phyloP scores from a whole-genome alignment of 2,329 filamentous ascomycete genomes.

The Ophiostoma piceae region DNA sequence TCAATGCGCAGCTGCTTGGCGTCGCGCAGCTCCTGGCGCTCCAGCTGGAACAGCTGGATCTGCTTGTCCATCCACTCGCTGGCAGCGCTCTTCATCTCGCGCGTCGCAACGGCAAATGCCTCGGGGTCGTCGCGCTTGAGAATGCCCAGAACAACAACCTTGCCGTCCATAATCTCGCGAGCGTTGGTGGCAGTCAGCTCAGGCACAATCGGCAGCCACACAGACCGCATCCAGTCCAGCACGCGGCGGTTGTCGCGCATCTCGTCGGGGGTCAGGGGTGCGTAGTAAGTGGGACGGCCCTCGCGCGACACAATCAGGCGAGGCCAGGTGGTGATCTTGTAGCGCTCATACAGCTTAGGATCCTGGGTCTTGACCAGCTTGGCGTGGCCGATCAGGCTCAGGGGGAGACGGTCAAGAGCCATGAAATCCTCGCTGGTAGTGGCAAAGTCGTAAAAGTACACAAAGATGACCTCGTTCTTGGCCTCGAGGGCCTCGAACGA shows the following conservation, averaged over 20 bases:
- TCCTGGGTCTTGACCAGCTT: slow-evolving; percentile 90
- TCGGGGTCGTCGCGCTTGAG: slow-evolving; percentile 74
- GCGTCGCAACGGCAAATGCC: slow-evolving; percentile 69
- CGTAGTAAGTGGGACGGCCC: slow-evolving; percentile 85
- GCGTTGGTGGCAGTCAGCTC: slow-evolving; percentile 90
- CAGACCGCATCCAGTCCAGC: slow-evolving; percentile 87
- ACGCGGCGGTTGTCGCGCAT: slow-evolving; percentile 84
- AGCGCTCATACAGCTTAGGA: slow-evolving; percentile 66
- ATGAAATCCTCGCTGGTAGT: slow-evolving; percentile 88
- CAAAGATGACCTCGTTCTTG: slow-evolving; percentile 90
- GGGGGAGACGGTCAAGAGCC: slow-evolving; percentile 77
- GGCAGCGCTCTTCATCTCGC: slow-evolving; percentile 92
- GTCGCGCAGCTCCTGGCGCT: slow-evolving; percentile 87
- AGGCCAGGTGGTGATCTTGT: slow-evolving; percentile 97
- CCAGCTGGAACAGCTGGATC: slow-evolving; percentile 82
- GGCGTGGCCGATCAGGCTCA: slow-evolving; percentile 85
- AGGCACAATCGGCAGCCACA: slow-evolving; percentile 93
- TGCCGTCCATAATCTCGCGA: slow-evolving; percentile 89
- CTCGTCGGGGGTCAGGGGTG: slow-evolving; percentile 76
- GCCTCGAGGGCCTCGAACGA: slow-evolving; percentile 78
- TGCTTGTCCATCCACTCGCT: slow-evolving; percentile 98
- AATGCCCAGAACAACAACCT: slow-evolving; percentile 88
- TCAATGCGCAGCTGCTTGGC: slow-evolving; percentile 93
- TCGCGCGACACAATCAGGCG: slow-evolving; percentile 83
- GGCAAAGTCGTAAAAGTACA: slow-evolving; percentile 96